Evolutionary conservation across 768 basidiomycete genomes (phyloP).

Genomic region (Stropharia rugosoannulata): DNA sequence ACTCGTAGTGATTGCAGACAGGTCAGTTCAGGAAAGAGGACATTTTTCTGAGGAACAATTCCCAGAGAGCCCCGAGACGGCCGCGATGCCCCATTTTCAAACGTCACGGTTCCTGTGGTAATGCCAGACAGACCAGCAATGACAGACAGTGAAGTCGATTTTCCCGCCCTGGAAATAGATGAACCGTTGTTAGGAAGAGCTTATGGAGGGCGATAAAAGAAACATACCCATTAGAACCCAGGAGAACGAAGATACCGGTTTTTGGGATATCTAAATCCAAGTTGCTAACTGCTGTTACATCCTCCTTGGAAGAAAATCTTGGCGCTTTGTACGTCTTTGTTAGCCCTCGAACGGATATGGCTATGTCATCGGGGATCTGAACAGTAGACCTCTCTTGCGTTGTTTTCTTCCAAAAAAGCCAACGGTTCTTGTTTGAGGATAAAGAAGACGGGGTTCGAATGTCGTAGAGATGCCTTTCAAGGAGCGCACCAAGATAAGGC

Average conservation of each 20-base stretch:
- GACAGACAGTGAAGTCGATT: constrained; percentile 70
- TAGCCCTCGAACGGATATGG: constrained; percentile 63
- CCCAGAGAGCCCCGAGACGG: constrained; percentile 69
- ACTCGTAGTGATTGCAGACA: constrained; percentile 72
- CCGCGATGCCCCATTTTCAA: constrained; percentile 49
- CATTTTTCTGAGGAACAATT: constrained; percentile 83
- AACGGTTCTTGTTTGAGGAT: constrained; percentile 18
- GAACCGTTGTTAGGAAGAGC: not conserved
- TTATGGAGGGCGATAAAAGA: not conserved
- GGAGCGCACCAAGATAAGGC: constrained; percentile 61
- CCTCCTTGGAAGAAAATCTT: constrained; percentile 42
- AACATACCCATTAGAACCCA: constrained; percentile 68
- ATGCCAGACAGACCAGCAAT: constrained; percentile 61
- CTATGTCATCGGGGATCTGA: constrained; percentile 37
- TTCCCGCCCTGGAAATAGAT: constrained; percentile 57
- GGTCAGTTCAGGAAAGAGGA: constrained; percentile 73
- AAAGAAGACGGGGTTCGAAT: constrained; percentile 24
- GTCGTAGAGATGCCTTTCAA: constrained; percentile 65
- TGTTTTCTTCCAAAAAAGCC: constrained; percentile 32
- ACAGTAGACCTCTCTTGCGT: constrained; percentile 4
- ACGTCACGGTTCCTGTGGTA: constrained; percentile 56
- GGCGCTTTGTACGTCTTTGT: constrained; percentile 58
- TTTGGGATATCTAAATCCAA: constrained; percentile 71
- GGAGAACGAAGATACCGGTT: constrained; percentile 71
- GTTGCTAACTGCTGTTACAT: constrained; percentile 62